These are phyloP conservation scores for Gastrolobium villosum DNA, from an alignment of 306 rosid species.

Conservation along the genomic window DNA sequence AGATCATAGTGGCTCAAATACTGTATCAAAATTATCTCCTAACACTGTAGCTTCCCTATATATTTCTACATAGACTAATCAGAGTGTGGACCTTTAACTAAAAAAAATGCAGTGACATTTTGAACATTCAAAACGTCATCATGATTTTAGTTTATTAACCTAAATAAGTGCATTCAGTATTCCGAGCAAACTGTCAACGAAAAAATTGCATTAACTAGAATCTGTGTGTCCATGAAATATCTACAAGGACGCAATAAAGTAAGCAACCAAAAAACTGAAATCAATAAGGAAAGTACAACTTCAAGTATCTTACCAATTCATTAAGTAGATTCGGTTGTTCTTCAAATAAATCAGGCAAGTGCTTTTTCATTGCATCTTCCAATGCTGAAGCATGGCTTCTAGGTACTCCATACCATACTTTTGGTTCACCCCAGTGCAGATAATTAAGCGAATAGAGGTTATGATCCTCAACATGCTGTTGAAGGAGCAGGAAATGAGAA, in stretches of 20 bases:
- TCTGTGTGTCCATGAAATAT: too few species aligned
- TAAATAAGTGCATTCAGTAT: too few species aligned
- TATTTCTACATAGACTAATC: too few species aligned
- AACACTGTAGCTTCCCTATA: too few species aligned
- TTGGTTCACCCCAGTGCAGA: conserved; percentile 96
- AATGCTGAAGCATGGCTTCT: conserved; percentile 74
- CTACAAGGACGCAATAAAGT: conserved; percentile 14
- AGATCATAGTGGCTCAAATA: too few species aligned
- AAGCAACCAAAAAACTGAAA: conserved; percentile 37
- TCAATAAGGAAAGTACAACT: conserved; percentile 36
- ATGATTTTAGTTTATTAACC: too few species aligned
- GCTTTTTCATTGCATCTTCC: conserved; percentile 83
- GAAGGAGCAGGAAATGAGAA: conserved; percentile 46
- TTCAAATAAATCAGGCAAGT: conserved; percentile 86
- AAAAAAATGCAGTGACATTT: too few species aligned
- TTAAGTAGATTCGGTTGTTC: conserved; percentile 93
- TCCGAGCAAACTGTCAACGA: too few species aligned
- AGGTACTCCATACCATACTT: conserved; percentile 97
- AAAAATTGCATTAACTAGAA: too few species aligned
- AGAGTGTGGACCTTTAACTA: too few species aligned
- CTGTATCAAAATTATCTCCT: too few species aligned
- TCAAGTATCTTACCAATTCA: conserved; percentile 72
- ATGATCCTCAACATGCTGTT: conserved; percentile 99
- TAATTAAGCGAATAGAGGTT: conserved; percentile 94
- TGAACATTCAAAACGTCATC: too few species aligned